Evolutionary conservation across 2,329 filamentous ascomycete genomes (phyloP), one percentile per base, ranked within the genome.

Genomic region (Hymenoscyphus albidus): DNA sequence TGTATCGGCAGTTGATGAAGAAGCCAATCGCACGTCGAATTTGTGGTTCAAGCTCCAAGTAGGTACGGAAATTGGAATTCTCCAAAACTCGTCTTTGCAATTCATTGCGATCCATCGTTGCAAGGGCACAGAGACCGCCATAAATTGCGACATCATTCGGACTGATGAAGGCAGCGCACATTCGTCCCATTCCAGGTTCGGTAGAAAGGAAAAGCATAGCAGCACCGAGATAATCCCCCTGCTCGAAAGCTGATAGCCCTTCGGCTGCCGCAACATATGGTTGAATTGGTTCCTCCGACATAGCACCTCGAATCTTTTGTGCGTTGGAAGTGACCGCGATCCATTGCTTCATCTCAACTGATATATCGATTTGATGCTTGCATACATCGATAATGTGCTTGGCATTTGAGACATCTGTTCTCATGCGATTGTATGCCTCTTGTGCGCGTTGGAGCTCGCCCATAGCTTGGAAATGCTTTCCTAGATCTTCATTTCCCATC

Each of bases 401-500:
- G 2, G 88, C 83, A 0, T 91, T 91, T 64, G 89, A 95, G 70
- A 93, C 92, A 74, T 94, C 94, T 64, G 96, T 91, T 68, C 95
- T 87, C 93, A 98, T 97, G 69, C 90, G 88, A 68, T 83, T 81
- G 75, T 91, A 98, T 1, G 91, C 85, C 69, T 96, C 93, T 58
- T 85, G 84, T 0, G 95, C 92, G 13, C 83, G 84, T 42, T 79
- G 77, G 9, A 94, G 83, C 64, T 93, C 88, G 62, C 95, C 94
- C 16, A 87, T 92, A 44, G 82, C 82, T 77, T 96, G 91, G 68
- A 90, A 89, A 77, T 97, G 93, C 67, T 86, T 87, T 54, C 92
- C 95, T 5, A 98, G 81, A 71, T 98, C 95, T 76, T 97, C 93
- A 72, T 97, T 91, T 56, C 92, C 94, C 88, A 98, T 97, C 91